These are phyloP conservation scores for Lasiodiplodia sp. DNA, from an alignment of 2,329 filamentous ascomycete species.

Conservation along the genomic window DNA sequence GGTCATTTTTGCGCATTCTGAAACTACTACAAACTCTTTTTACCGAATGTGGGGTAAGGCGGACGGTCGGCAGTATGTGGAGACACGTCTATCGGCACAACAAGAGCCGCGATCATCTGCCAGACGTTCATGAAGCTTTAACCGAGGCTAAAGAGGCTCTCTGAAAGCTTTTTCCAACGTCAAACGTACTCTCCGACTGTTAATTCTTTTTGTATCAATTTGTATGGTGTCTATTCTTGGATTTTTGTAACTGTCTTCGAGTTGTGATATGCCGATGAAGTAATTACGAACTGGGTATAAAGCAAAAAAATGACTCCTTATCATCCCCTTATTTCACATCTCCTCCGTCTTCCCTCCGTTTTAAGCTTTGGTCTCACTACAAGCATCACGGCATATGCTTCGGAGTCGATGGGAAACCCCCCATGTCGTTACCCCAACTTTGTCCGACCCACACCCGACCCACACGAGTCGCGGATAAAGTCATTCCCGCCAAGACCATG, in stretches of 20 bases:
- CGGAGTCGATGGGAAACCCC: neutral
- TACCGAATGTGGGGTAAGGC: neutral
- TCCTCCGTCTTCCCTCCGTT: neutral
- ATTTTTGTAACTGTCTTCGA: neutral
- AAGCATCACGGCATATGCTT: neutral
- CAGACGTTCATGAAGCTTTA: neutral
- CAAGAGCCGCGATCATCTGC: neutral
- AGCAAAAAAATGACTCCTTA: neutral
- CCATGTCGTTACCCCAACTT: neutral
- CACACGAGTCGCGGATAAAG: slow-evolving; percentile 2
- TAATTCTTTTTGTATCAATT: neutral
- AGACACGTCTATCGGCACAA: neutral
- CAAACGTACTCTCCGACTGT: neutral
- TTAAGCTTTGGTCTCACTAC: neutral
- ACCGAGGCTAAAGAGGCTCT: neutral
- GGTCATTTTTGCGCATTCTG: neutral
- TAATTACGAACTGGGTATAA: neutral
- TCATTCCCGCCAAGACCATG: neutral
- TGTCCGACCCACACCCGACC: neutral
- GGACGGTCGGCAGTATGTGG: neutral
- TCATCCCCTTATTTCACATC: neutral
- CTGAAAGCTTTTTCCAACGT: neutral
- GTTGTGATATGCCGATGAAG: neutral
- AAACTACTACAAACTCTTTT: neutral
- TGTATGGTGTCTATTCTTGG: neutral